Percentiles rank a stretch among this genome's conserved stretches.
phyloP scores from a whole-genome alignment of 352 stramenopile genomes.

The Globisporangium echinulatum region DNA sequence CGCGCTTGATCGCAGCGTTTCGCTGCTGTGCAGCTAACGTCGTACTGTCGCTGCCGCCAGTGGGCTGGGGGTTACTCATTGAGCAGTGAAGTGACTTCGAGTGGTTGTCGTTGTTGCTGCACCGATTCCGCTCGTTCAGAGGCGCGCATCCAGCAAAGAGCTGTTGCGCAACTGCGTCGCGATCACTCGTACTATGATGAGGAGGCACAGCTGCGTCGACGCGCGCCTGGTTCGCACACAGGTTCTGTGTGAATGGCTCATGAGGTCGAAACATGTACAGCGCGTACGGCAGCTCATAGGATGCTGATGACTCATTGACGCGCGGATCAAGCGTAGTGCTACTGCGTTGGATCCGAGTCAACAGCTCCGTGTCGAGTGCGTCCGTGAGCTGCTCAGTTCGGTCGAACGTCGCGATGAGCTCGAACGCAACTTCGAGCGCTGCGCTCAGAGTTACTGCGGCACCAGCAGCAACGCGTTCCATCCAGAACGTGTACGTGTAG shows the following conservation, averaged over 20 bases:
- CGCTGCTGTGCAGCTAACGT: background rate
- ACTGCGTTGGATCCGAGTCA: too few species aligned
- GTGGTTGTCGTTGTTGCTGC: background rate
- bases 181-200: background rate
- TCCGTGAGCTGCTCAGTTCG: slow-evolving; percentile 17
- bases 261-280: slow-evolving; percentile 8
- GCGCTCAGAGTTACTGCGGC: background rate
- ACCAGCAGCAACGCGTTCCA: slow-evolving; percentile 18
- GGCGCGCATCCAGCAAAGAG: background rate
- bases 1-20: slow-evolving; percentile 3
- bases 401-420: slow-evolving; percentile 35
- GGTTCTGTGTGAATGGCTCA: too few species aligned
- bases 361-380: slow-evolving; percentile 6
- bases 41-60: too few species aligned
- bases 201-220: too few species aligned
- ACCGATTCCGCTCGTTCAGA: background rate
- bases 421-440: slow-evolving; percentile 32
- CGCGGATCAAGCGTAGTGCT: too few species aligned
- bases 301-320: too few species aligned
- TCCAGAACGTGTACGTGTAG: slow-evolving; percentile 72
- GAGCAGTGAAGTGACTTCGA: background rate
- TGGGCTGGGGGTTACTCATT: too few species aligned
- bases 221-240: too few species aligned
- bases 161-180: slow-evolving; percentile 2
- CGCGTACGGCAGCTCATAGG: slow-evolving; percentile 1